These are phyloP conservation scores for Leishmania braziliensis DNA, from an alignment of 208 protist species.

Conservation along the genomic window DNA sequence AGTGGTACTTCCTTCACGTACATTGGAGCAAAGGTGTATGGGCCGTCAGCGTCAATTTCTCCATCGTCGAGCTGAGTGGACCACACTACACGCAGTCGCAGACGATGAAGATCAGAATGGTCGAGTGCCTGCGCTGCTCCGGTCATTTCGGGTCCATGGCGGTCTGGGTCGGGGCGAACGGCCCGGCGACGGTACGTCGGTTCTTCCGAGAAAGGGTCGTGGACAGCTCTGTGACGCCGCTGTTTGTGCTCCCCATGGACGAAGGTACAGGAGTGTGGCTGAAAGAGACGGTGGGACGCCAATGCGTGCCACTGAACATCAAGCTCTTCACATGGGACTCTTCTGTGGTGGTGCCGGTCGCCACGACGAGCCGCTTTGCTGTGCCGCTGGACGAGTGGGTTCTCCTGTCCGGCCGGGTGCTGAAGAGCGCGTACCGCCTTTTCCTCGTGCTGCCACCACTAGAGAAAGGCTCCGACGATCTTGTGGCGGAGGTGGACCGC, in stretches of 20 bases:
- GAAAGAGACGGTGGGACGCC: slow-evolving; percentile 68
- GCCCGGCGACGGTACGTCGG: slow-evolving; percentile 30
- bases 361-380: background rate
- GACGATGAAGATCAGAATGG: slow-evolving; percentile 43
- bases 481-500: slow-evolving; percentile 65
- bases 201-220: slow-evolving; percentile 31
- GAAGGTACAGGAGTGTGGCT: slow-evolving; percentile 84
- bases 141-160: slow-evolving; percentile 78
- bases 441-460: slow-evolving; percentile 60
- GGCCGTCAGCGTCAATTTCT: slow-evolving; percentile 62
- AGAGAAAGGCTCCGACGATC: slow-evolving; percentile 62
- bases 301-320: slow-evolving; percentile 46
- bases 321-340: slow-evolving; percentile 65
- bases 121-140: slow-evolving; percentile 50
- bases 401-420: slow-evolving; percentile 50
- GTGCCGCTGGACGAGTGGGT: slow-evolving; percentile 51
- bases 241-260: slow-evolving; percentile 83
- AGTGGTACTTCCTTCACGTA: slow-evolving; percentile 71
- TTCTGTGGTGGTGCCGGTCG: slow-evolving; percentile 40
- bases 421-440: slow-evolving; percentile 67
- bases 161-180: slow-evolving; percentile 36
- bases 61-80: slow-evolving; percentile 60
- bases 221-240: slow-evolving; percentile 31
- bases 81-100: slow-evolving; percentile 50
- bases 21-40: slow-evolving; percentile 72